A percentile compares a stretch with the other conserved stretches of the same genome.
phyloP scores from a whole-genome alignment of 2,329 filamentous ascomycete species.

The Sclerotinia subarctica region DNA sequence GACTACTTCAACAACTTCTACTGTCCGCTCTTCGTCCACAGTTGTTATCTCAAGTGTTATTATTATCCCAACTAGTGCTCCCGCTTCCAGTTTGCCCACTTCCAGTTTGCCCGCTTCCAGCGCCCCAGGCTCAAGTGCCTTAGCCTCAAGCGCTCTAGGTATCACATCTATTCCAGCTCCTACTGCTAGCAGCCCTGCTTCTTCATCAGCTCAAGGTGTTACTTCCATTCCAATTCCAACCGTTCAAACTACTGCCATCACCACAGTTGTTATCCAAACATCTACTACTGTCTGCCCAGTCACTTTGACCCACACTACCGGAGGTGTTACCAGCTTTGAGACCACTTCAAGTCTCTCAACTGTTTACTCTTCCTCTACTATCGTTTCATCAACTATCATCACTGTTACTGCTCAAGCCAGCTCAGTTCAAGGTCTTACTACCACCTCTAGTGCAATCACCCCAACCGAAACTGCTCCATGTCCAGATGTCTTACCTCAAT shows the following conservation, averaged over 20 bases:
- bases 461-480: constrained; percentile 43
- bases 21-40: constrained; percentile 39
- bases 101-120: no score
- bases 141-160: no score
- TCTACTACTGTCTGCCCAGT: constrained; percentile 38
- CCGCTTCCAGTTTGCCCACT: no score
- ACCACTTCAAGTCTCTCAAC: constrained; percentile 37
- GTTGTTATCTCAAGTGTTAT: constrained; percentile 24
- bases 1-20: constrained; percentile 31
- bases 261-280: constrained; percentile 27
- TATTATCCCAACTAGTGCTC: neutral
- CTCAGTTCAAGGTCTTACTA: constrained; percentile 18
- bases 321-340: constrained; percentile 28
- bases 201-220: neutral
- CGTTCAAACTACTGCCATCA: constrained; percentile 28
- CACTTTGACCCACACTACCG: constrained; percentile 29
- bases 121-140: no score
- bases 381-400: neutral
- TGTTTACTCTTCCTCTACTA: constrained; percentile 37
- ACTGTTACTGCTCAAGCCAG: constrained; percentile 27
- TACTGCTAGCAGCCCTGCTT: neutral
- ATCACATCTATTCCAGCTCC: no score
- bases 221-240: neutral
- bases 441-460: constrained; percentile 29
- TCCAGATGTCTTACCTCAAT: constrained; percentile 75